Base-by-base conservation (phyloP, 2,329 filamentous ascomycete species). In the Trematosphaeria pertusa region DNA sequence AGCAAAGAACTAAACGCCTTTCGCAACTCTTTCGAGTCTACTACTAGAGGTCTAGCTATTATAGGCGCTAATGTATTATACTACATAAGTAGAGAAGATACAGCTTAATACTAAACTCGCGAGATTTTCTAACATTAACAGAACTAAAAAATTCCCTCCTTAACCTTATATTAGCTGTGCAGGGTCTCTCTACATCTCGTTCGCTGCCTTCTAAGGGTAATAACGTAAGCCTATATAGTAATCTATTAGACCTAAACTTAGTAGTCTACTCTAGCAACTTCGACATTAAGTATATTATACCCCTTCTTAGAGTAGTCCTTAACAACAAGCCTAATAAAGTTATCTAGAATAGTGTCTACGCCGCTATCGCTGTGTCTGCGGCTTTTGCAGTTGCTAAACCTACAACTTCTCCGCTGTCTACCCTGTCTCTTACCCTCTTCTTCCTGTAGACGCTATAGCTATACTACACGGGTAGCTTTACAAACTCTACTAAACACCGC, bases 321-420 rank as follows among this genome's bases (percentile, higher is more conserved):
- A 52, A 54, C 28, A 47, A 65, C 18, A 33, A 64, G 30, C 40
- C 56, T 11, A 60, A 69, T 52, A 37, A 58, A 14, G 41, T 55
- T 9, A 69, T 77, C 48, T 78, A 64, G 72, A 43, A 64, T 34
- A 61, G 67, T 60, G 67, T 73, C 42, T 71, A 73, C 50, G 39
- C 33, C 28, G 64, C 67, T 39, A 60, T 73, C 43, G 59, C 38
- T 33, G 32, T 20, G 31, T 48, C 39, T 12, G 40, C 39, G 40
- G 34, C 34, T 48, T 37, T 45, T 35, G 38, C 42, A 28, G 34
- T 45, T 35, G 42, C 34, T 11, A 24, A 41, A 36, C 42, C 37
- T 22, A 45, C 36, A 31, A 48, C 46, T 45, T 39, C 40, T 48
- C 40, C 40, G 36, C 37, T 44, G 32, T 50, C 42, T 32, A 33